Conservation (phyloP, 2,329 filamentous ascomycete genomes). For the Beauveria asiatica region DNA sequence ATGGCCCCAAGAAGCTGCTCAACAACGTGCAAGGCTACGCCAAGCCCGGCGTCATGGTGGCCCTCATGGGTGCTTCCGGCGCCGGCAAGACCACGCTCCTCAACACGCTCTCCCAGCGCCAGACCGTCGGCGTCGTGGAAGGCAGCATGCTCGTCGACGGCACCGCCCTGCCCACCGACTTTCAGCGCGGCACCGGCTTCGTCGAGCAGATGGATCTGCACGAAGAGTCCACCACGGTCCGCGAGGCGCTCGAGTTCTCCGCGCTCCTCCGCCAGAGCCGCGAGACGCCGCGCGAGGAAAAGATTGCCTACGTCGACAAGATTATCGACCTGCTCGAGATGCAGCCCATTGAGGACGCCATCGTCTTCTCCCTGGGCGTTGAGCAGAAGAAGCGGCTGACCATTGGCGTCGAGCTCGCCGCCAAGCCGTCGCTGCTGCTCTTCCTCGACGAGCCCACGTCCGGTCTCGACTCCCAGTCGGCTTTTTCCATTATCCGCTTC, state of each 20-base stretch:
- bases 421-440: constrained; percentile 51
- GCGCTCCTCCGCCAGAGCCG: constrained; percentile 54
- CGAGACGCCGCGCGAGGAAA: constrained; percentile 49
- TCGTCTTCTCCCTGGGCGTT: constrained; percentile 51
- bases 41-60: constrained; percentile 72
- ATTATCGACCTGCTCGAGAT: constrained; percentile 63
- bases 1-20: constrained; percentile 24
- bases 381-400: constrained; percentile 51
- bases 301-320: constrained; percentile 59
- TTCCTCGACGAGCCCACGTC: constrained; percentile 58
- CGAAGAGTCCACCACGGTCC: constrained; percentile 56
- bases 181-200: constrained; percentile 72
- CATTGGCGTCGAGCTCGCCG: constrained; percentile 47
- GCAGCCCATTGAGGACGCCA: constrained; percentile 56
- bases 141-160: constrained; percentile 78
- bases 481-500: constrained; percentile 54
- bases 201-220: constrained; percentile 59
- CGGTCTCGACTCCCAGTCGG: constrained; percentile 48
- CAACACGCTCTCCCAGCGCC: constrained; percentile 66
- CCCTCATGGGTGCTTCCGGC: constrained; percentile 71
- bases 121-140: constrained; percentile 63
- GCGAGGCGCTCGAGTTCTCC: constrained; percentile 58
- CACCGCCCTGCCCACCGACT: constrained; percentile 59
- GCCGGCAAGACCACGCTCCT: constrained; percentile 79
- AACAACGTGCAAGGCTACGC: constrained; percentile 62